Evolutionary conservation across 2,329 filamentous ascomycete species (phyloP).

Genomic region (Drechslera avenae): DNA sequence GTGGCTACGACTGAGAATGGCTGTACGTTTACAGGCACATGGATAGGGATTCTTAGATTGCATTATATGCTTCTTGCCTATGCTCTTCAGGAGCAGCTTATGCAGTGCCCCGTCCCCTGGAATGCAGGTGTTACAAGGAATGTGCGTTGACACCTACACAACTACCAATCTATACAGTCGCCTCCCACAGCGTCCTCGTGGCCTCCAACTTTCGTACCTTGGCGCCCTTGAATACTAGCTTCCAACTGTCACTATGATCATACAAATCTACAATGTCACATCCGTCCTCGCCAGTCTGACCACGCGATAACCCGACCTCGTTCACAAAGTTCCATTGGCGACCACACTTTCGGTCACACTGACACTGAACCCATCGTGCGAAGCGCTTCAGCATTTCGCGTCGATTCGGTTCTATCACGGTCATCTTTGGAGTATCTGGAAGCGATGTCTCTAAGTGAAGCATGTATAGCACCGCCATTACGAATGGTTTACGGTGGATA

Average conservation of each 20-base stretch:
- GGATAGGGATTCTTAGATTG: too few relatives aligned
- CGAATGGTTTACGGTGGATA: slow-evolving; percentile 8
- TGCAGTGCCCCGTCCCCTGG: too few relatives aligned
- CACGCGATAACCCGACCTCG: slow-evolving; percentile 2
- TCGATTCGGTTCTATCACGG: slow-evolving; percentile 1
- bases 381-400: slow-evolving; percentile 13
- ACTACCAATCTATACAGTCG: neutral
- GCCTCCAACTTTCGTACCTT: slow-evolving; percentile 5
- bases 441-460: slow-evolving; percentile 6
- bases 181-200: slow-evolving; percentile 6
- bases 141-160: neutral
- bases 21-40: too few relatives aligned
- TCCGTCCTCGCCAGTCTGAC: neutral
- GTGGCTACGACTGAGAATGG: too few relatives aligned
- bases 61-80: too few relatives aligned
- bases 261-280: slow-evolving; percentile 5
- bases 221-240: slow-evolving; percentile 3
- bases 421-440: neutral
- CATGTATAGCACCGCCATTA: slow-evolving; percentile 12
- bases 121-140: neutral
- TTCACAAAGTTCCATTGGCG: slow-evolving; percentile 9
- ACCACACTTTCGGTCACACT: neutral
- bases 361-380: slow-evolving; percentile 7
- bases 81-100: too few relatives aligned
- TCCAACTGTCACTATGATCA: slow-evolving; percentile 1